Base-by-base conservation (phyloP, 164 flowering plant genomes). In the Houttuynia cordata region DNA sequence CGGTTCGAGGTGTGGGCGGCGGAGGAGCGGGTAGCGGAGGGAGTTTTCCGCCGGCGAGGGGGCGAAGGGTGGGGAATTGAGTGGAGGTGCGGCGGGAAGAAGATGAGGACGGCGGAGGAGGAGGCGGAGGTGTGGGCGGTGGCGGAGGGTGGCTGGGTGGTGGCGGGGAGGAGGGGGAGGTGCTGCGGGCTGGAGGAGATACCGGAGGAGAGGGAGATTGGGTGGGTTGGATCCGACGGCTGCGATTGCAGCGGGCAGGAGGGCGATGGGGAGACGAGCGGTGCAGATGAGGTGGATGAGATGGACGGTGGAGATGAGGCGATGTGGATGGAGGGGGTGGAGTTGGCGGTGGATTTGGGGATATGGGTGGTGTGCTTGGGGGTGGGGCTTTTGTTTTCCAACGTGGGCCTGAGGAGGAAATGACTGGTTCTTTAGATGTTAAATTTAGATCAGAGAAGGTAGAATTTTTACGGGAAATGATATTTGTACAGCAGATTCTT, bases 281-380 rank as follows among this genome's bases (percentile, higher is more conserved):
- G 34, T 10, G 23, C 7, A 15, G n/a, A 56, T 56, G 58, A 23
- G 37, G 37, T 30, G 37, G 37, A 30, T 30, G 37, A 30, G 37
- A 30, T 30, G 37, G 14, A 17, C 39, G 39, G 58, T 6, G 34
- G 14, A 8, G 34, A 60, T 53, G 68, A 79, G 67, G 51, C 63
- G 65, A 72, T 84, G n/a, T n/a, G 80, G 34, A 65, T 71, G 73
- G 86, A 81, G 24, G 83, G 81, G 20, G 82, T 82, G 24, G 64
- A 75, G 24, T 83, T 88, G 95, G 88, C 86, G 22, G 78, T 87
- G 8, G 95, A 90, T 66, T 76, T 85, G 57, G 94, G 92, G 51
- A 72, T 87, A 21, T 87, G 86, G 94, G 91, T 77, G 7, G 66
- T 80, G 74, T 83, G 88, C 63, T 62, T 90, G 58, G 92, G 94